Evolutionary conservation across 345 rosid species (phyloP).

Genomic region (Syzygium grande): DNA sequence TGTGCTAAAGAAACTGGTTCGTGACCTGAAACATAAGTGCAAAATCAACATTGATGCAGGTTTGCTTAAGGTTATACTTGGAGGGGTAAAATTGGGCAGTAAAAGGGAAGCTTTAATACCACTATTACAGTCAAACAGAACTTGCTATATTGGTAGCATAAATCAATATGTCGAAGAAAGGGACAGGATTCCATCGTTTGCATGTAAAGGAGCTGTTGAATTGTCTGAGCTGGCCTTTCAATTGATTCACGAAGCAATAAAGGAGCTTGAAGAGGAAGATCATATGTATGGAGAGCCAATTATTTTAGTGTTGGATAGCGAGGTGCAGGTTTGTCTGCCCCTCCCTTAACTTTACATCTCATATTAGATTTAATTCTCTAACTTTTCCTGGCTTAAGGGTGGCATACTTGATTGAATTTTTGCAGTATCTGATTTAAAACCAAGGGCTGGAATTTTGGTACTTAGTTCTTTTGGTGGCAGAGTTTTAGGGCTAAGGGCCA

Average conservation of each 20-base stretch:
- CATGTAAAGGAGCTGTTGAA: constrained; percentile 18
- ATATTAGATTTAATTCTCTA: background rate
- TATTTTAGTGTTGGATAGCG: constrained; percentile 66
- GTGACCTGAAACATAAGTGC: constrained; percentile 63
- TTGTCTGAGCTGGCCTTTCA: constrained; percentile 42
- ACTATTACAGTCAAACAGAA: constrained; percentile 33
- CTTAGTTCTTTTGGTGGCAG: background rate
- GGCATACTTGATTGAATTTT: background rate
- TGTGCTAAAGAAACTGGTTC: constrained; percentile 42
- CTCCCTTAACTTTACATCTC: background rate
- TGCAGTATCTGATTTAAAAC: background rate
- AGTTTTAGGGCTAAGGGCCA: background rate
- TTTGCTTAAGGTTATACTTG: constrained; percentile 53
- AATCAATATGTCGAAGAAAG: constrained; percentile 25
- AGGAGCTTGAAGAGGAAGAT: constrained; percentile 40
- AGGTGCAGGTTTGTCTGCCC: constrained; percentile 65
- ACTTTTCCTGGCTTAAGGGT: background rate
- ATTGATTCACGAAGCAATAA: constrained; percentile 47
- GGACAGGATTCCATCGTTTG: constrained; percentile 9
- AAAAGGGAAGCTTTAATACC: constrained; percentile 38
- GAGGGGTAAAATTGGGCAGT: constrained; percentile 25
- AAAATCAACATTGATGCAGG: constrained; percentile 53
- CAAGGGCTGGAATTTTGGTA: background rate
- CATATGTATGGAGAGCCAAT: constrained; percentile 46
- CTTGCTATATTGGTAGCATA: constrained; percentile 49